Evolutionary conservation across 192 early-diverging fungal genomes (phyloP).

Genomic region (Dimargaris xerosporica): DNA sequence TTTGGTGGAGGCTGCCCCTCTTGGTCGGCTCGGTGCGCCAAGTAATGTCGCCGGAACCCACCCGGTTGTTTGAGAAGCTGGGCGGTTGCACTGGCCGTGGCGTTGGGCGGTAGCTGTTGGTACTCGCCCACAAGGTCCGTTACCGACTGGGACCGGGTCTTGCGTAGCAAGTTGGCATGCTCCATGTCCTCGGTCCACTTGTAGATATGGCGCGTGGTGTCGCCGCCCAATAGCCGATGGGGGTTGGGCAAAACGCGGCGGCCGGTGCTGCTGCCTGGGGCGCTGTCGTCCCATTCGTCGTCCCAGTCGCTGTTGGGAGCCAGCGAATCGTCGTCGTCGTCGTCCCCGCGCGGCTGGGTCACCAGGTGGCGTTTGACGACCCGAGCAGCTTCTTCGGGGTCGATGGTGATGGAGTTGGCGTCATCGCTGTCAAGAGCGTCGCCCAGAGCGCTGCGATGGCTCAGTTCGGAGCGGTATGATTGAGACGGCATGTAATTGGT

Average conservation of each 20-base stretch:
- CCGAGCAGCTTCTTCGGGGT: constrained; percentile 36
- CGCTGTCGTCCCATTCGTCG: constrained; percentile 20
- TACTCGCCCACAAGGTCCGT: constrained; percentile 10
- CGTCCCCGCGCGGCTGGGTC: constrained; percentile 26
- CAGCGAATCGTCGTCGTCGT: constrained; percentile 17
- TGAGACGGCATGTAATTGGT: neutral
- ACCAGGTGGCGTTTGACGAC: constrained; percentile 57
- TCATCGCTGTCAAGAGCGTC: constrained; percentile 13
- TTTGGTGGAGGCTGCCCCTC: constrained; percentile 49
- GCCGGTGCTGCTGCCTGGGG: constrained; percentile 17
- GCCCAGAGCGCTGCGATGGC: neutral
- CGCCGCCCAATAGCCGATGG: constrained; percentile 49
- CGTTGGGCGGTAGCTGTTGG: constrained; percentile 37
- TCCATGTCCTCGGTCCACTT: constrained; percentile 67
- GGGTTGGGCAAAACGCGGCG: constrained; percentile 21
- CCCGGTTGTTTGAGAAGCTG: constrained; percentile 57
- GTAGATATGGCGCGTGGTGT: constrained; percentile 79
- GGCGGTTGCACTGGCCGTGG: constrained; percentile 28
- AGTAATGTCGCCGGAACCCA: constrained; percentile 76
- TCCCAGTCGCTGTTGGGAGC: constrained; percentile 25
- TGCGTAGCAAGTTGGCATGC: constrained; percentile 14
- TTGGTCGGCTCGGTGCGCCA: constrained; percentile 49
- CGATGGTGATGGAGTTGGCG: constrained; percentile 19
- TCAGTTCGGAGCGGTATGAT: neutral
- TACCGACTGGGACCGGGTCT: constrained; percentile 22